These are phyloP conservation scores for Fusarium sambucinum DNA, from an alignment of 2,329 filamentous ascomycete genomes.

Conservation along the genomic window DNA sequence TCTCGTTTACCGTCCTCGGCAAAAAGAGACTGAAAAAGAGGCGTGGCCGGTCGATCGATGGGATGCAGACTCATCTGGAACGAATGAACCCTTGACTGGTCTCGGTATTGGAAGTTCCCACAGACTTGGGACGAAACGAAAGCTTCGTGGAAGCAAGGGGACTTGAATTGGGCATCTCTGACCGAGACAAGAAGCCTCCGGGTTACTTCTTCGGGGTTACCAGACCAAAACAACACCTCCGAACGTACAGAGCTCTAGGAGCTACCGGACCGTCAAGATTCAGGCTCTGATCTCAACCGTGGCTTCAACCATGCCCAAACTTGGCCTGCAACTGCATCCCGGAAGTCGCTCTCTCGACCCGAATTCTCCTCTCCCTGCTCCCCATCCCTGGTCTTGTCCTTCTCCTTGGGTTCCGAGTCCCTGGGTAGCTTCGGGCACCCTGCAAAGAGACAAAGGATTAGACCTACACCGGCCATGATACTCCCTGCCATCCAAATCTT, in stretches of 20 bases:
- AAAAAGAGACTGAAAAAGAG: slow-evolving; percentile 10
- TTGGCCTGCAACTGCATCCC: slow-evolving; percentile 26
- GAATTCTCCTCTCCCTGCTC: neutral
- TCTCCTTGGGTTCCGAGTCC: slow-evolving; percentile 7
- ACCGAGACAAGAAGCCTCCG: slow-evolving; percentile 3
- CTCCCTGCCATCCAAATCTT: slow-evolving; percentile 42
- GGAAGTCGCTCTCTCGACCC: neutral
- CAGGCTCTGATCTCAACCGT: neutral
- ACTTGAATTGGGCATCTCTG: slow-evolving; percentile 7
- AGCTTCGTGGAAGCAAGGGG: slow-evolving; percentile 13
- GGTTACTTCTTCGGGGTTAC: slow-evolving; percentile 1
- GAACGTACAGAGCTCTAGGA: neutral
- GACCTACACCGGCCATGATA: slow-evolving; percentile 34
- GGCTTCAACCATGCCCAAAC: slow-evolving; percentile 15
- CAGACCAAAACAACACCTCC: neutral
- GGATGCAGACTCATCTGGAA: slow-evolving; percentile 21
- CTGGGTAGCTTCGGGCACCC: slow-evolving; percentile 40
- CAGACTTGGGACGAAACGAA: slow-evolving; percentile 18
- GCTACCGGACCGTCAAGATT: neutral
- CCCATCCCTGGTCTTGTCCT: neutral
- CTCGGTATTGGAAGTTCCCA: neutral
- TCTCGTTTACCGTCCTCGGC: slow-evolving; percentile 24
- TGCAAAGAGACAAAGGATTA: slow-evolving; percentile 37
- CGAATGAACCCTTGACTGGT: slow-evolving; percentile 1
- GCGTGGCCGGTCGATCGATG: slow-evolving; percentile 31